These are phyloP conservation scores for Pichia deserticola DNA, from an alignment of 805 yeast genomes.

Conservation along the genomic window DNA sequence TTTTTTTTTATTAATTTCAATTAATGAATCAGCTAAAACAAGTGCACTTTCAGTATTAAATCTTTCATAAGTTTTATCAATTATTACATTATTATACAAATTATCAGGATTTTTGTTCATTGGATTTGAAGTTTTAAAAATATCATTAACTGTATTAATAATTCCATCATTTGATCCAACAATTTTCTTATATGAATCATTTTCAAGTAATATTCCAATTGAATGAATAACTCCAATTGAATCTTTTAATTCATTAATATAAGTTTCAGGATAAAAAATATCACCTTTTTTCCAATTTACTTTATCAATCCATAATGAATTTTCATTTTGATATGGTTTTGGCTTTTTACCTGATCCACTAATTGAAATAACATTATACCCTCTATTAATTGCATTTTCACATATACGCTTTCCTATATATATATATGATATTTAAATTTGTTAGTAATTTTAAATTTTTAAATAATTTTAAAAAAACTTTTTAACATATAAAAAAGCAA, in stretches of 20 bases:
- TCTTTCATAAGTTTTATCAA: slow-evolving; percentile 45
- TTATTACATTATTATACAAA: slow-evolving; percentile 17
- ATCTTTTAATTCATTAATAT: slow-evolving; percentile 37
- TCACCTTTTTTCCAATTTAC: slow-evolving; percentile 66
- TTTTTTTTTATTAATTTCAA: slow-evolving; percentile 12
- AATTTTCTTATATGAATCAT: slow-evolving; percentile 56
- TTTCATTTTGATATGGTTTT: slow-evolving; percentile 23
- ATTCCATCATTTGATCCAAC: slow-evolving; percentile 29
- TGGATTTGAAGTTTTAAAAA: slow-evolving; percentile 54
- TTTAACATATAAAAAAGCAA: background rate
- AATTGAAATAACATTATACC: slow-evolving; percentile 62
- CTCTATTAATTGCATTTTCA: slow-evolving; percentile 53
- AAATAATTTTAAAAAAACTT: too few relatives aligned
- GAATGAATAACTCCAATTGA: slow-evolving; percentile 74
- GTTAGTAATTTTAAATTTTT: too few relatives aligned
- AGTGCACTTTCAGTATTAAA: slow-evolving; percentile 67
- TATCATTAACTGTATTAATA: slow-evolving; percentile 30
- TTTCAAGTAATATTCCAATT: slow-evolving; percentile 68
- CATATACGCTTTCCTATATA: slow-evolving; percentile 50
- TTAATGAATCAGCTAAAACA: slow-evolving; percentile 51
- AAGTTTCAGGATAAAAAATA: slow-evolving; percentile 57
- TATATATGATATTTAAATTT: too few relatives aligned
- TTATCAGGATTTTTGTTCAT: slow-evolving; percentile 36
- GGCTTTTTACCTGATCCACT: slow-evolving; percentile 49
- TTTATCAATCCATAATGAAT: slow-evolving; percentile 42